Percentiles rank a stretch among this genome's conserved stretches.
phyloP scores from a whole-genome alignment of 352 stramenopile species.

The Phytopythium litorale region DNA sequence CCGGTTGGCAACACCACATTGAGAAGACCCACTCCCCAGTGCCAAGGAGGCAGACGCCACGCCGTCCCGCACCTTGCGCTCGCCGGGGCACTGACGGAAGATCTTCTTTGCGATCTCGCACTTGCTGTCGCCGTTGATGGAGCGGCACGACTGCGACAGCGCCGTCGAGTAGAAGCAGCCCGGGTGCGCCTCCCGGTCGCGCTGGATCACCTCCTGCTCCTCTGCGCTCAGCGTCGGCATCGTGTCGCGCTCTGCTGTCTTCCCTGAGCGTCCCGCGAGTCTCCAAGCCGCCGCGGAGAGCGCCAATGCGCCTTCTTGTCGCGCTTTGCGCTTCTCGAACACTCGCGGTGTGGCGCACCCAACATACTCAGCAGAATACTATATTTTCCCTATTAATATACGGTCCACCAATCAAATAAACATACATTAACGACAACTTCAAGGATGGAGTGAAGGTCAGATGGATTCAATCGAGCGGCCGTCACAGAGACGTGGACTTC shows the following conservation, averaged over 20 bases:
- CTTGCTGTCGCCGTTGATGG: constrained; percentile 82
- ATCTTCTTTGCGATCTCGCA: constrained; percentile 86
- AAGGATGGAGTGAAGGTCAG: background rate
- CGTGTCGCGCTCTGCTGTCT: too few relatives aligned
- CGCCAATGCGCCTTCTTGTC: background rate
- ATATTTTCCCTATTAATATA: background rate
- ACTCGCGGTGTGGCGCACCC: background rate
- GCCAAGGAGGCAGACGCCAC: background rate
- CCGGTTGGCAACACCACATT: background rate
- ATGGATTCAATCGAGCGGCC: too few relatives aligned
- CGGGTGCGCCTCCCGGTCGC: constrained; percentile 65
- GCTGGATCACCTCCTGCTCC: constrained; percentile 69
- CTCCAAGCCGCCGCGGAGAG: background rate
- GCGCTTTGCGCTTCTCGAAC: background rate
- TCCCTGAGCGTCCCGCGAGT: background rate
- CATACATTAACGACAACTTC: constrained; percentile 1
- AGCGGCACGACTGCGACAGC: constrained; percentile 70
- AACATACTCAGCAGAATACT: too few relatives aligned
- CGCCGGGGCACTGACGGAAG: constrained; percentile 73
- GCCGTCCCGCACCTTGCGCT: constrained; percentile 32
- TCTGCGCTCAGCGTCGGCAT: constrained; percentile 70
- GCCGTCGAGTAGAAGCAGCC: constrained; percentile 81
- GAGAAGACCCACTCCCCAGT: background rate
- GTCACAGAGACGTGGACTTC: too few relatives aligned
- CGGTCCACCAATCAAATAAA: background rate